Conservation (phyloP, 1,139 yeast species). For the Debaryomyces udenii region DNA sequence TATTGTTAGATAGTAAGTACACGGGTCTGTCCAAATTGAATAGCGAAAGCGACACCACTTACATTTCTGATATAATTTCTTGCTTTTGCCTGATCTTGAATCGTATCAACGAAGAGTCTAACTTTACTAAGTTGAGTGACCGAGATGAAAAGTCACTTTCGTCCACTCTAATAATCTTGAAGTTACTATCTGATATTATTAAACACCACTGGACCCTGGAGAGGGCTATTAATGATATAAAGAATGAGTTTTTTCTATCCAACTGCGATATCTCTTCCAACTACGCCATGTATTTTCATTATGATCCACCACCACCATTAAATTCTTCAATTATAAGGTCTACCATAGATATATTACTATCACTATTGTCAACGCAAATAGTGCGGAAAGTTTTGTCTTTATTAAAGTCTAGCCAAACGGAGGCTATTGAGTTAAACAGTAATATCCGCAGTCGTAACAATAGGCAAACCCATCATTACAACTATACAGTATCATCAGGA, state of each 20-base stretch:
- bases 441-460: slow-evolving; percentile 4
- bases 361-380: slow-evolving; percentile 26
- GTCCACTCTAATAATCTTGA: slow-evolving; percentile 38
- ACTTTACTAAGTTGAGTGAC: slow-evolving; percentile 28
- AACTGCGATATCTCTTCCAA: slow-evolving; percentile 16
- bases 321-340: slow-evolving; percentile 17
- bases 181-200: slow-evolving; percentile 34
- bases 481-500: slow-evolving; percentile 2
- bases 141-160: slow-evolving; percentile 37
- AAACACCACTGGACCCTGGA: slow-evolving; percentile 31
- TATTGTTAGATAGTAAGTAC: slow-evolving; percentile 28
- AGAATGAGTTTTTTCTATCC: slow-evolving; percentile 10
- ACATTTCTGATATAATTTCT: slow-evolving; percentile 26
- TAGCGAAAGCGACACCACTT: slow-evolving; percentile 14
- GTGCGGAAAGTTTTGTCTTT: slow-evolving; percentile 25
- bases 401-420: slow-evolving; percentile 15
- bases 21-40: slow-evolving; percentile 15
- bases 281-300: slow-evolving; percentile 27
- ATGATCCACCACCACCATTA: slow-evolving; percentile 25
- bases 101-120: slow-evolving; percentile 33
- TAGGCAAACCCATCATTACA: slow-evolving; percentile 7
- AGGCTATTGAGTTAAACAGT: slow-evolving; percentile 9
- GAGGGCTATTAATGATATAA: slow-evolving; percentile 6
- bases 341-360: slow-evolving; percentile 25
- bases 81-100: slow-evolving; percentile 30